These are phyloP conservation scores for Phytophthora sp. DNA, from an alignment of 352 stramenopile genomes.

Conservation along the genomic window DNA sequence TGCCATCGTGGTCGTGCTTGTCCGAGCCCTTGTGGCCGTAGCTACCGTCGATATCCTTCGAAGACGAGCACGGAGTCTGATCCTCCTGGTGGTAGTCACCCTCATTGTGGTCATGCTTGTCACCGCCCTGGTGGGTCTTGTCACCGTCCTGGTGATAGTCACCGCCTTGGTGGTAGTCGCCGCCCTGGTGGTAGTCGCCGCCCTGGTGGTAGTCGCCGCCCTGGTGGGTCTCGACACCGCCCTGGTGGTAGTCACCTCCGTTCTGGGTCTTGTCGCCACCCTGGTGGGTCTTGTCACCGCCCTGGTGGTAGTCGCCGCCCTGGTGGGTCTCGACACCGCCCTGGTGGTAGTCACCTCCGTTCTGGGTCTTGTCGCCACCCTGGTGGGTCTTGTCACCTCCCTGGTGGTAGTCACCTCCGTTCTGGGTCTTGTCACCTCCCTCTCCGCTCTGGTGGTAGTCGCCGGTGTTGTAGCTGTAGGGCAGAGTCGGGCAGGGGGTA, in stretches of 20 bases:
- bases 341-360: conserved; percentile 4
- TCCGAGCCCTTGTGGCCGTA: background rate
- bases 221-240: background rate
- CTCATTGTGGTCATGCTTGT: background rate
- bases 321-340: background rate
- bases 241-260: background rate
- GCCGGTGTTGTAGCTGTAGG: background rate
- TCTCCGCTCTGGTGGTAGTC: background rate
- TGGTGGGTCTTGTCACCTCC: background rate
- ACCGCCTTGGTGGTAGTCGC: too few relatives aligned
- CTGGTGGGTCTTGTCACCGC: background rate
- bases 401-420: background rate
- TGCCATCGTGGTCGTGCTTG: background rate
- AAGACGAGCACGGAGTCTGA: too few relatives aligned
- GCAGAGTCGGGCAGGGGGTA: conserved; percentile 3
- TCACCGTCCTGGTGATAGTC: background rate
- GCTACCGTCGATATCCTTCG: background rate
- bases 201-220: background rate
- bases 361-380: background rate
- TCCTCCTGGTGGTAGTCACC: background rate
- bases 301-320: background rate
- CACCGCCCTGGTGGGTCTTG: background rate
- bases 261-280: background rate
- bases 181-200: background rate
- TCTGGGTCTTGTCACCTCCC: background rate